These are phyloP conservation scores for Helichrysum umbraculigerum DNA, from an alignment of 129 eudicot species.

Conservation along the genomic window DNA sequence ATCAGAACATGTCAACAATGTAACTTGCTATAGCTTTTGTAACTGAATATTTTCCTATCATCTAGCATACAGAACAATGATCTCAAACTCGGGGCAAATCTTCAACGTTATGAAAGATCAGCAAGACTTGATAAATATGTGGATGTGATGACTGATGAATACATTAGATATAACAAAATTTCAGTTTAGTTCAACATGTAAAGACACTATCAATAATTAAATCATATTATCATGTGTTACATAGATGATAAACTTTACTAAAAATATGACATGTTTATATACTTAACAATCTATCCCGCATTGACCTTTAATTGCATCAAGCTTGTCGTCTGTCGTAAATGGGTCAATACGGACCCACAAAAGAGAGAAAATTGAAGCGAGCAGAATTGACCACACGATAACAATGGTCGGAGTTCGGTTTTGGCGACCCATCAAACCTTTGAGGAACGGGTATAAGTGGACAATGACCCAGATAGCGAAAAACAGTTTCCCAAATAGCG, in stretches of 20 bases:
- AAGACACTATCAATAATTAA: not conserved
- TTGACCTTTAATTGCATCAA: constrained; percentile 42
- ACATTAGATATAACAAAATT: not conserved
- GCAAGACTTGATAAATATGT: not conserved
- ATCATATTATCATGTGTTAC: constrained; percentile 10
- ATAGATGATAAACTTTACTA: constrained; percentile 13
- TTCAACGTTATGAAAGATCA: too few species aligned
- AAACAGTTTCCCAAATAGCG: constrained; percentile 69
- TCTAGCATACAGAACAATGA: not conserved
- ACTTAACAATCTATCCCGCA: constrained; percentile 69
- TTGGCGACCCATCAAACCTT: constrained; percentile 79
- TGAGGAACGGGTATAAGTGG: constrained; percentile 80
- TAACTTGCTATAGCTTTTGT: too few species aligned
- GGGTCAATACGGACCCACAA: constrained; percentile 89
- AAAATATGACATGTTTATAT: constrained; percentile 19
- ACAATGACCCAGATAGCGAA: constrained; percentile 80
- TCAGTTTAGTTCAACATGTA: not conserved
- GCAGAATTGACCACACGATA: constrained; percentile 79
- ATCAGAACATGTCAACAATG: too few species aligned
- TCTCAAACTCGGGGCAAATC: not conserved
- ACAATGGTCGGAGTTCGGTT: constrained; percentile 83
- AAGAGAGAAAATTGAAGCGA: constrained; percentile 78
- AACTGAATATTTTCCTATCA: not conserved
- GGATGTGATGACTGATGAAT: not conserved
- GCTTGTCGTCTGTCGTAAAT: constrained; percentile 38